These are phyloP conservation scores for Sphagnum contortum DNA, from an alignment of 225 moss, liverwort and hornwort species.

Conservation along the genomic window DNA sequence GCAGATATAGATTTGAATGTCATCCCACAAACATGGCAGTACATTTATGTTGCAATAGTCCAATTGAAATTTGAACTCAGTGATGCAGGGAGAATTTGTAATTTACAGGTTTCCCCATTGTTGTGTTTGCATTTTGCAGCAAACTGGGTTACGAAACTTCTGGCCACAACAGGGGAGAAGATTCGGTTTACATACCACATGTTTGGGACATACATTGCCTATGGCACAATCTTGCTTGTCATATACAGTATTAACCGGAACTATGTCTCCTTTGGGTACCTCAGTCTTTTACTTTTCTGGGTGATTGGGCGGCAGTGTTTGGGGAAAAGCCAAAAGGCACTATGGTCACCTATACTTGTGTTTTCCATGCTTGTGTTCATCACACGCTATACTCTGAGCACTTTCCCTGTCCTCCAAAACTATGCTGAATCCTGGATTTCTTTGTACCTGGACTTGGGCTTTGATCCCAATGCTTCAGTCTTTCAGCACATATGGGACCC, in stretches of 20 bases:
- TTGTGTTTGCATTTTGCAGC: constrained; percentile 25
- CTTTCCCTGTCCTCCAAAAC: constrained; percentile 64
- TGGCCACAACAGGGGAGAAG: constrained; percentile 61
- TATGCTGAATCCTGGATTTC: constrained; percentile 43
- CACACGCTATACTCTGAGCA: constrained; percentile 60
- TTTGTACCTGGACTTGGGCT: constrained; percentile 72
- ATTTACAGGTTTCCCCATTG: too few relatives aligned
- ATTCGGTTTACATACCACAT: constrained; percentile 75
- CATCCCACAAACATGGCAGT: too few relatives aligned
- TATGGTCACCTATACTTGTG: constrained; percentile 85
- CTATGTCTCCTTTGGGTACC: constrained; percentile 75
- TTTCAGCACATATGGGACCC: constrained; percentile 85
- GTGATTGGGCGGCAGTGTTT: constrained; percentile 73
- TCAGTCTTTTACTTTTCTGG: constrained; percentile 84
- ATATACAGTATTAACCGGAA: constrained; percentile 68
- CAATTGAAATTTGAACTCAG: too few relatives aligned
- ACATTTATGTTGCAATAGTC: too few relatives aligned
- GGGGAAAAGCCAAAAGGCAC: constrained; percentile 46
- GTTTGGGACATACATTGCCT: constrained; percentile 87
- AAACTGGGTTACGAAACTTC: constrained; percentile 80
- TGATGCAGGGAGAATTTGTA: too few relatives aligned
- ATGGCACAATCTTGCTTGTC: constrained; percentile 79
- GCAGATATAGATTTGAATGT: too few relatives aligned
- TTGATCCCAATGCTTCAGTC: constrained; percentile 57
- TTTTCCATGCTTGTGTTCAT: constrained; percentile 68